A percentile compares a stretch with the other conserved stretches of the same genome.
Evolutionary conservation across 202 grass and related monocot species (phyloP).

Genomic region (Zoysia matrella): DNA sequence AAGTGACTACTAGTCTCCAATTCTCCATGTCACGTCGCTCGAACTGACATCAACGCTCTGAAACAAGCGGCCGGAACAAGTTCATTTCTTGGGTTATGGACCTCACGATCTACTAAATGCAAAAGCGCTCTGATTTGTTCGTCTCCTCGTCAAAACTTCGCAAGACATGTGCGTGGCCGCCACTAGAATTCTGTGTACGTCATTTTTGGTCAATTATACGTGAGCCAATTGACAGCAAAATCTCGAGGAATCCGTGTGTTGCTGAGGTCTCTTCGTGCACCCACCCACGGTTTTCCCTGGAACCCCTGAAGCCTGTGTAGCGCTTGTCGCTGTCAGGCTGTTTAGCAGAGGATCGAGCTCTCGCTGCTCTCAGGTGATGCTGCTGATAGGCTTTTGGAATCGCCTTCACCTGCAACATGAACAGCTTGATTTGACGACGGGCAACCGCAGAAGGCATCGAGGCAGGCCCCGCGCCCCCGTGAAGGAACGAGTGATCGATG

Average conservation of each 20-base stretch:
- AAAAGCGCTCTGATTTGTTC: not conserved
- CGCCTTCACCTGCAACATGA: not conserved
- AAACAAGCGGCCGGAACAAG: too few species aligned
- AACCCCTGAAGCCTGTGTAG: not conserved
- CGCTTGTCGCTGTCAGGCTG: conserved; percentile 9
- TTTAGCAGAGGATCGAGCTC: not conserved
- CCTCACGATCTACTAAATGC: conserved; percentile 26
- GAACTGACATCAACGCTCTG: too few species aligned
- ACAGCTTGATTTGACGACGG: conserved; percentile 1
- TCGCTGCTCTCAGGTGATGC: conserved; percentile 30
- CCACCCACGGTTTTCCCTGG: conserved; percentile 20
- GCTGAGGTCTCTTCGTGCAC: not conserved
- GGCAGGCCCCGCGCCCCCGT: not conserved
- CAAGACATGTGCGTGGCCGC: too few species aligned
- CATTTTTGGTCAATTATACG: not conserved
- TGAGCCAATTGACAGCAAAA: not conserved
- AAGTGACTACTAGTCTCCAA: too few species aligned
- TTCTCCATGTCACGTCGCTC: too few species aligned
- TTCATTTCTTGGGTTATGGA: too few species aligned
- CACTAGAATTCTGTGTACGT: not conserved
- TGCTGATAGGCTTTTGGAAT: conserved; percentile 27
- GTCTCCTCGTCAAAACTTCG: not conserved
- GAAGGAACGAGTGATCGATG: not conserved
- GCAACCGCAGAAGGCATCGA: not conserved
- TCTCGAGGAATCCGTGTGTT: not conserved